A percentile compares a stretch with the other conserved stretches of the same genome.
phyloP scores from a whole-genome alignment of 805 yeast species.

The Candida manassasensis region DNA sequence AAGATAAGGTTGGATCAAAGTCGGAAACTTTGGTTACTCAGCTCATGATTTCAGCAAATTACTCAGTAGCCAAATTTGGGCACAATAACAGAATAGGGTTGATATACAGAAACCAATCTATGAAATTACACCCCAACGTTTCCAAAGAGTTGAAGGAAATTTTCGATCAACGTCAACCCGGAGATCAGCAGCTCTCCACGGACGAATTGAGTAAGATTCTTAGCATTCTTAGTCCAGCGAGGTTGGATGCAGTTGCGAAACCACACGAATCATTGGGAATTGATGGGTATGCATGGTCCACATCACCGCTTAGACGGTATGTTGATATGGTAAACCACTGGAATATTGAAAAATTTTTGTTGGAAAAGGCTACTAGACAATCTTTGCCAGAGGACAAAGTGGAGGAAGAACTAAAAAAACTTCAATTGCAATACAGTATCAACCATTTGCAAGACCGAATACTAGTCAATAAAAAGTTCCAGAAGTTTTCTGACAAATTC shows the following conservation, averaged over 20 bases:
- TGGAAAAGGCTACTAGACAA: constrained; percentile 1
- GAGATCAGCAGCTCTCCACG: constrained; percentile 18
- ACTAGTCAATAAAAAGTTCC: constrained; percentile 20
- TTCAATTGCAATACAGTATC: constrained; percentile 14
- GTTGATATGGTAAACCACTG: constrained; percentile 79
- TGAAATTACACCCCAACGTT: constrained; percentile 21
- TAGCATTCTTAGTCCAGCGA: constrained; percentile 50
- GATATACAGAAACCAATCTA: constrained; percentile 40
- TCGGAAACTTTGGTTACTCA: constrained; percentile 74
- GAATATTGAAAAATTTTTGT: constrained; percentile 42
- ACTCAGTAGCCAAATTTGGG: constrained; percentile 50
- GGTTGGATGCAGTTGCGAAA: constrained; percentile 39
- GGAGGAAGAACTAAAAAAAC: neutral
- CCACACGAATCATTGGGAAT: constrained; percentile 65
- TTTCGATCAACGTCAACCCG: constrained; percentile 15
- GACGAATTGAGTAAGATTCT: constrained; percentile 41
- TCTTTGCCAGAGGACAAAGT: neutral
- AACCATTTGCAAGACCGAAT: constrained; percentile 32
- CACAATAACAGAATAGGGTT: constrained; percentile 43
- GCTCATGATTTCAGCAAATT: constrained; percentile 76
- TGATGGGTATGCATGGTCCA: constrained; percentile 61
- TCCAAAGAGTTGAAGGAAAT: constrained; percentile 20
- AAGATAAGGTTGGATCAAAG: constrained; percentile 25
- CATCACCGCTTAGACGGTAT: constrained; percentile 85
- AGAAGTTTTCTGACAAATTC: constrained; percentile 23